Evolutionary conservation across 2,329 filamentous ascomycete genomes (phyloP).

Genomic region (Cercospora nicotianae): DNA sequence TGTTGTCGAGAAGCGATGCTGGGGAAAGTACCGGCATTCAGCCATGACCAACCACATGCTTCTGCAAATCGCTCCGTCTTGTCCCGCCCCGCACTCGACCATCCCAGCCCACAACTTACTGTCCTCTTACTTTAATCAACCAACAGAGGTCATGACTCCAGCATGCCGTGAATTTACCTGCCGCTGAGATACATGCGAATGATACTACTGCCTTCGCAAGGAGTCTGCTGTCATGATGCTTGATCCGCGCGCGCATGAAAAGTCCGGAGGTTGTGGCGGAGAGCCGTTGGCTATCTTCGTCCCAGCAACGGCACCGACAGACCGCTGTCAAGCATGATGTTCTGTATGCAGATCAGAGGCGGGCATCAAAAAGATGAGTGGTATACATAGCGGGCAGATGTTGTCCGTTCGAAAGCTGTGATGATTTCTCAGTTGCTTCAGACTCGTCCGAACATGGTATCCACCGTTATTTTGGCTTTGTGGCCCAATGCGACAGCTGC

Average conservation of each 20-base stretch:
- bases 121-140: background rate
- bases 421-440: background rate
- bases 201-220: background rate
- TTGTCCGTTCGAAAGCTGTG: background rate
- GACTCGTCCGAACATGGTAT: background rate
- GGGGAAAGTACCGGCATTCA: background rate
- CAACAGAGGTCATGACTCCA: background rate
- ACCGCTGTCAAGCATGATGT: background rate
- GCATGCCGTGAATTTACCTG: background rate
- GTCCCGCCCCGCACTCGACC: background rate
- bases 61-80: background rate
- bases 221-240: background rate
- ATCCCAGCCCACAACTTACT: background rate
- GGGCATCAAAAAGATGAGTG: background rate
- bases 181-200: background rate
- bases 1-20: background rate
- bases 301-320: slow-evolving; percentile 3
- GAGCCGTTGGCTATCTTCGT: slow-evolving; percentile 3
- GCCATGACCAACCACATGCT: background rate
- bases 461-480: slow-evolving; percentile 10
- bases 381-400: background rate
- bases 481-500: slow-evolving; percentile 9
- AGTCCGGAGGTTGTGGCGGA: slow-evolving; percentile 2
- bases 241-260: background rate
- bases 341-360: background rate